Percentiles rank a stretch among this genome's conserved stretches.
Conservation (phyloP, 2,329 filamentous ascomycete genomes). For the Thelonectria discophora region DNA sequence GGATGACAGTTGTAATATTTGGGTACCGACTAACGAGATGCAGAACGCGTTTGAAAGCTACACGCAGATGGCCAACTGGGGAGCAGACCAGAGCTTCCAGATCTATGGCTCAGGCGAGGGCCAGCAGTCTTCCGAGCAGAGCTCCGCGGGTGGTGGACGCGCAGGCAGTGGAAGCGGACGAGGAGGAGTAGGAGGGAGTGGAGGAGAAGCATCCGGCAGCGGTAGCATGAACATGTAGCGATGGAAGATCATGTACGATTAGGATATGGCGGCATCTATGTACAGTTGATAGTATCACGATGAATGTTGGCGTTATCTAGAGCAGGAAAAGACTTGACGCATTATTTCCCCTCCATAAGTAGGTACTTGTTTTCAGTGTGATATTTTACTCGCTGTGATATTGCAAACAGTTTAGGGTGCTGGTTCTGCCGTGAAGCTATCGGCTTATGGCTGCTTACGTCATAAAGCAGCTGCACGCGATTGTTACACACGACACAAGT, state of each 20-base stretch:
- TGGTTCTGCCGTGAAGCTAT: too few relatives aligned
- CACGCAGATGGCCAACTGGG: slow-evolving; percentile 63
- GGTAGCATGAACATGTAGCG: slow-evolving; percentile 37
- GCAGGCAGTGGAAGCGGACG: slow-evolving; percentile 1
- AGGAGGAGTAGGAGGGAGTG: slow-evolving; percentile 13
- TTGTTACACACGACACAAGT: not conserved
- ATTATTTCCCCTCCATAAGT: slow-evolving; percentile 10
- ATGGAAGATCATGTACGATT: slow-evolving; percentile 28
- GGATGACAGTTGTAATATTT: not conserved
- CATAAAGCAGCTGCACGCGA: slow-evolving; percentile 3
- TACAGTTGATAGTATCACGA: slow-evolving; percentile 20
- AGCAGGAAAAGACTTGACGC: slow-evolving; percentile 28
- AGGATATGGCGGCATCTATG: slow-evolving; percentile 16
- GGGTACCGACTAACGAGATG: slow-evolving; percentile 37
- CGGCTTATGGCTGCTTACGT: slow-evolving; percentile 17
- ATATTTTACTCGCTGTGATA: not conserved
- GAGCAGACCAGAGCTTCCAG: slow-evolving; percentile 60
- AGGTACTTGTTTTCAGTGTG: not conserved
- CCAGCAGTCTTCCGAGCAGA: slow-evolving; percentile 42
- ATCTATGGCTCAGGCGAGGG: slow-evolving; percentile 53
- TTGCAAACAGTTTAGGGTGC: not conserved
- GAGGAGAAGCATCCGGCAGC: slow-evolving; percentile 16
- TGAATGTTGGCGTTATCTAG: slow-evolving; percentile 14
- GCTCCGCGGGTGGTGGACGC: slow-evolving; percentile 32
- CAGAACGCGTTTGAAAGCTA: slow-evolving; percentile 67